Evolutionary conservation across 2,329 filamentous ascomycete genomes (phyloP), one percentile per base, ranked within the genome.

Genomic region (Colletotrichum costaricense): DNA sequence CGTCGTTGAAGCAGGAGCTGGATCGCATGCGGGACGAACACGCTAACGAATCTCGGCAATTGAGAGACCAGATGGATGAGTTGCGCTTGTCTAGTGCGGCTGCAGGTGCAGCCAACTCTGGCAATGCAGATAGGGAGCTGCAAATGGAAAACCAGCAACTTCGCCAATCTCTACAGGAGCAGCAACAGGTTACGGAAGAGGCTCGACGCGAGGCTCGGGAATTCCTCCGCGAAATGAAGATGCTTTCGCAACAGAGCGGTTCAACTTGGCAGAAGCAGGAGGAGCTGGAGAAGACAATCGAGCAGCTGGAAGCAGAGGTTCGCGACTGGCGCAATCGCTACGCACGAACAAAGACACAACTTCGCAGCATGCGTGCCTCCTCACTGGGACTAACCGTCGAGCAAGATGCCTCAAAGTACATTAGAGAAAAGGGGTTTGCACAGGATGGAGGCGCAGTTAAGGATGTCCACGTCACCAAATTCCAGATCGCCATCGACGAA

Each of bases 401-500:
- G 8, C 90, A 93, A 74, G 92, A 96, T 76, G 91, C 92, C n/a
- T 90, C 89, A 63, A 90, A 89, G 76, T 90, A 92, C 75, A 83
- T 92, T 54, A 89, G 90, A 63, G 91, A 94, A 65, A 89, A 89
- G 78, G 90, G 88, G 30, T 92, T 97, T 76, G 88, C 90, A 26
- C 89, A 93, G 49, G 89, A 92, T 14, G 89, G 92, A 72, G 97
- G 97, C 6, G 82, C 97, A 26, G 91, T 99, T 77, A 95, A 94
- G 83, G 97, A 98, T 82, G 90, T 98, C 14, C 94, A 98, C 80
- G 91, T 99, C 76, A 98, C 96, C 63, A 95, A 94, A 79, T 98
- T 98, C 85, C 97, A 99, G 82, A 93, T 98, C 73, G 91, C 95
- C 26, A 94, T 99, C 74, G 96, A 99, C 80, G 96, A 98, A 78